Evolutionary conservation across 2,329 filamentous ascomycete species (phyloP), one percentile per base, ranked within the genome.

Genomic region (Fusarium oxysporum): DNA sequence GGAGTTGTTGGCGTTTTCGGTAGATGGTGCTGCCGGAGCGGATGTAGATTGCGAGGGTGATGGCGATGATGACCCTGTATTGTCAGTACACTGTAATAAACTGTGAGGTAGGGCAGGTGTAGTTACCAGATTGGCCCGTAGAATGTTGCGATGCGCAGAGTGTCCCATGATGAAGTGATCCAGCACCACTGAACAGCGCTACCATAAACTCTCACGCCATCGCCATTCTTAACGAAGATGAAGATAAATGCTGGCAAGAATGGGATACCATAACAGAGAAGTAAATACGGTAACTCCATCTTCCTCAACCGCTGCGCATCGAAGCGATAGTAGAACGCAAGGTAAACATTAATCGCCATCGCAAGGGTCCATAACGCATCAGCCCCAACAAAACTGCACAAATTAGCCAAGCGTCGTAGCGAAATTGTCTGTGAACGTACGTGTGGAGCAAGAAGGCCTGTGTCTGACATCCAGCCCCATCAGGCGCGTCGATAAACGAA

Each of bases 321-420:
- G 14, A 57, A 65, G 2, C 62, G 62, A 5, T 65, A 25, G 3
- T 65, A 65, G 2, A 65, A 65, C 2, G 62, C 62, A 2, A 65
- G 60, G 12, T 65, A 65, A 2, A 65, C 62, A 33, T 65, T 65
- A n/a, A 65, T 54, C 7, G 62, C 60, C 62, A 65, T 65, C 2
- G 62, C 62, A 16, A 65, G 16, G 1, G 62, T 65, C 62, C 62
- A 65, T 35, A 65, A 1, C 0, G 62, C 62, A 48, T 65, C 62
- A 14, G 62, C 62, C 4, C 60, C 62, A 3, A 65, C 62, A 17
- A 65, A 65, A 0, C 62, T 65, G 1, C 6, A 10, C 4, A 8
- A 5, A 23, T 65, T 12, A 65, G 35, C 19, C 30, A 28, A 13
- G 8, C 14, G 1, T 16, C 7, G 1, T 11, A 12, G 6, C 9